phyloP scores from a whole-genome alignment of 176 grass and related monocot genomes.

The Lolium perenne region DNA sequence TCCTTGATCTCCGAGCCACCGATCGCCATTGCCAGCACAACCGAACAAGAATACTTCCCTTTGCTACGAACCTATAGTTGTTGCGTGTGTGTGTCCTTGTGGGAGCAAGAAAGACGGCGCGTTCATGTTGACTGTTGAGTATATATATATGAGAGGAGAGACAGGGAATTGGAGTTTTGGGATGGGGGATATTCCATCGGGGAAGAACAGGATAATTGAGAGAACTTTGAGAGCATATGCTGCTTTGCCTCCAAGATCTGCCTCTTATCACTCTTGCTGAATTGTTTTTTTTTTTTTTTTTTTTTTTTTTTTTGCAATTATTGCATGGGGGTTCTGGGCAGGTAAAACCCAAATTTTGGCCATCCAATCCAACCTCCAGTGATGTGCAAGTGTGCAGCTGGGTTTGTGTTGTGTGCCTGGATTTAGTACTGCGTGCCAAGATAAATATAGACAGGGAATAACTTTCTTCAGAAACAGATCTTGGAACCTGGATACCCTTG shows the following conservation, averaged over 20 bases:
- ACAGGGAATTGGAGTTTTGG: too few species aligned
- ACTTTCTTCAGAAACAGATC: not conserved
- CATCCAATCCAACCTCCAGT: not conserved
- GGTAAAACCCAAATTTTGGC: not conserved
- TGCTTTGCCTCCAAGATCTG: conserved; percentile 8
- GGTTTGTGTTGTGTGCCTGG: not conserved
- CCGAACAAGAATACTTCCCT: not conserved
- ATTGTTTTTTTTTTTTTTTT: not conserved
- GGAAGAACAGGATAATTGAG: conserved; percentile 47
- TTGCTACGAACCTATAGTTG: not conserved
- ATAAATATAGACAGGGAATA: conserved; percentile 14
- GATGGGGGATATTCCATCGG: conserved; percentile 51
- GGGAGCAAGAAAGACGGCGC: not conserved
- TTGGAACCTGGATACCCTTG: not conserved
- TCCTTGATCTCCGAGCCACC: conserved; percentile 26
- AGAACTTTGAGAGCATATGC: conserved; percentile 55
- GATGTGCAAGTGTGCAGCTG: conserved; percentile 3
- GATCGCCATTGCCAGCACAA: conserved; percentile 36
- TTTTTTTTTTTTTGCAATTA: not conserved
- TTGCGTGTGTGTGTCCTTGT: not conserved
- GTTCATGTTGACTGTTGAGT: too few species aligned
- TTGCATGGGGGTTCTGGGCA: not conserved
- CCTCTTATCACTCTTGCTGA: not conserved
- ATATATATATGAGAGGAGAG: conserved; percentile 36
- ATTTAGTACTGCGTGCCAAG: not conserved